Evolutionary conservation across 306 rosid species (phyloP).

Genomic region (Betula pendula): DNA sequence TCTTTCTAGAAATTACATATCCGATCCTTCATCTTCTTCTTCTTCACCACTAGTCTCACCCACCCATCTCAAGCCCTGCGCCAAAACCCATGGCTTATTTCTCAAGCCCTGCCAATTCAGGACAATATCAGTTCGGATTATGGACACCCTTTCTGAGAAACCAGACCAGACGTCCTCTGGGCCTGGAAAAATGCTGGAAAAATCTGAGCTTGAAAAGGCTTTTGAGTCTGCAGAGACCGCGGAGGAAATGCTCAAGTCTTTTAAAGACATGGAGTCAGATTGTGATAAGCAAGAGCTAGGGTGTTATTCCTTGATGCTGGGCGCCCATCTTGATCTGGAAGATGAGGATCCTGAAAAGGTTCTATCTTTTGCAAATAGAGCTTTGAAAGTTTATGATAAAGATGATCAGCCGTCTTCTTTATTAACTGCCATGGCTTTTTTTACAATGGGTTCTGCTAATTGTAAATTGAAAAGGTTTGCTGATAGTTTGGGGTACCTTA

Average conservation of each 20-base stretch:
- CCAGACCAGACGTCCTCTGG: conserved; percentile 56
- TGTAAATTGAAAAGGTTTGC: conserved; percentile 66
- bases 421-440: conserved; percentile 71
- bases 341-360: conserved; percentile 81
- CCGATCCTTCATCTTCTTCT: conserved; percentile 30
- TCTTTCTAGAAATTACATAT: conserved; percentile 32
- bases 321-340: conserved; percentile 74
- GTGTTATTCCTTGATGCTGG: conserved; percentile 72
- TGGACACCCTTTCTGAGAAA: conserved; percentile 50
- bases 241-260: conserved; percentile 61
- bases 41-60: conserved; percentile 29
- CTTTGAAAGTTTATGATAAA: conserved; percentile 63
- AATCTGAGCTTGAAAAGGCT: conserved; percentile 70
- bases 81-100: conserved; percentile 39
- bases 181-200: conserved; percentile 61
- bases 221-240: conserved; percentile 66
- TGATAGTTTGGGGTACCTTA: conserved; percentile 83
- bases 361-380: conserved; percentile 63
- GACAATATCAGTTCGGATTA: conserved; percentile 49
- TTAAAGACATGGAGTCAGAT: conserved; percentile 64
- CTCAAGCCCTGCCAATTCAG: conserved; percentile 37
- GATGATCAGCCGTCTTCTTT: conserved; percentile 54
- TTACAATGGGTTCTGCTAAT: conserved; percentile 71
- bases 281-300: conserved; percentile 72
- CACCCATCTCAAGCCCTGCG: conserved; percentile 40